Percentiles rank a stretch among this genome's conserved stretches.
These are phyloP conservation scores for Monilinia fructigena DNA, from an alignment of 2,329 filamentous ascomycete species.

Conservation along the genomic window DNA sequence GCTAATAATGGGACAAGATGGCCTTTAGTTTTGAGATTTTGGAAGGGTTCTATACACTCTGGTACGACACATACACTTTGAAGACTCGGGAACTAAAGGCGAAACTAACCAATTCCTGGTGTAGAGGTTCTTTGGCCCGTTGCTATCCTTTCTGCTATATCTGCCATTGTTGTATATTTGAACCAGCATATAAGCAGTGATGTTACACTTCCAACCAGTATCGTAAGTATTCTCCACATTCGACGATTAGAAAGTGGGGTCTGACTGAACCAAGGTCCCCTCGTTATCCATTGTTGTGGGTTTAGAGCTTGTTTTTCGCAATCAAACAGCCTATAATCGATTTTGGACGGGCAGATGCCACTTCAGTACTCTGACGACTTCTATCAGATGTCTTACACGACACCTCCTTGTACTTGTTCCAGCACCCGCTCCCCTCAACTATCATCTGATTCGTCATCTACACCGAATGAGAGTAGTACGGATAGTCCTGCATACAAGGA, in stretches of 20 bases:
- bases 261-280: constrained; percentile 47
- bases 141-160: constrained; percentile 55
- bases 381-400: constrained; percentile 58
- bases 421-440: constrained; percentile 34
- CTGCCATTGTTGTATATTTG: constrained; percentile 57
- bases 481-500: constrained; percentile 23
- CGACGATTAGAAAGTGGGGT: neutral
- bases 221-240: constrained; percentile 44
- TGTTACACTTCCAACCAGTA: constrained; percentile 56
- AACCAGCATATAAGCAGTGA: constrained; percentile 51
- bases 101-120: constrained; percentile 7
- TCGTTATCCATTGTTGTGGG: constrained; percentile 65
- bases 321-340: constrained; percentile 48
- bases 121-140: constrained; percentile 57
- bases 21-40: constrained; percentile 62
- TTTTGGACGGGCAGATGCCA: constrained; percentile 58
- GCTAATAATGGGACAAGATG: constrained; percentile 46
- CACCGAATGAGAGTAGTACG: constrained; percentile 21
- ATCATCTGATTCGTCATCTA: constrained; percentile 30
- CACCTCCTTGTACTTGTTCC: constrained; percentile 47
- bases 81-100: neutral
- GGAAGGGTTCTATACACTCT: constrained; percentile 61
- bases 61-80: constrained; percentile 24
- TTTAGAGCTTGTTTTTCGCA: constrained; percentile 66
- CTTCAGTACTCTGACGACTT: constrained; percentile 56